Evolutionary conservation across 208 protist species (phyloP), one percentile per base, ranked within the genome.

Genomic region (Crithidia bombi): DNA sequence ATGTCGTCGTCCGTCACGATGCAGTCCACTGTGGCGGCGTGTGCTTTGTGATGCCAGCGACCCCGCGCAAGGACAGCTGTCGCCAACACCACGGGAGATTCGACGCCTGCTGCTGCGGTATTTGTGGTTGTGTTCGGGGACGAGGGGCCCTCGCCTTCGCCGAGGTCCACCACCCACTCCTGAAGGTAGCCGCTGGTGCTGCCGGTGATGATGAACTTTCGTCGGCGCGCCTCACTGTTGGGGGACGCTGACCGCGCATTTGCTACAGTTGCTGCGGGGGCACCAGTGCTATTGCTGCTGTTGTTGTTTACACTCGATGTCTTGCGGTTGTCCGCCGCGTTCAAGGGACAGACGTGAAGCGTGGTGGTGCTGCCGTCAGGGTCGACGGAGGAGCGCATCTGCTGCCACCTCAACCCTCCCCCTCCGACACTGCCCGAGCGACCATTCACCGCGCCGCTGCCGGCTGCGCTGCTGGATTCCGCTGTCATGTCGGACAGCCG

Each of bases 1-100:
- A 93, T 69, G 55, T 90, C 75, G 3, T 76, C 81, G 68, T 95
- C 87, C 47, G 78, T 81, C 25, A 81, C 63, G 41, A 95, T 23
- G 76, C 79, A 75, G 26, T 57, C 67, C 5, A 93, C 73, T 3
- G 74, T 76, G 14, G 83, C 77, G 26, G 56, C 25, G 80, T 93
- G 87, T 17, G 81, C 69, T 61, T 93, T 91, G 62, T 78, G 54
- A 25, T 81, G 77, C 83, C 87, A 91, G 14, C 78, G 77, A n/a
- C 72, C 63, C 12, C 52, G 43, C 32, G 85, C 35, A 3, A 32
- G 12, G 5, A 72, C 57, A n/a, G n/a, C n/a, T n/a, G n/a, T n/a
- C n/a, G n/a, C n/a, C n/a, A n/a, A n/a, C n/a, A n/a, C n/a, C n/a
- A n/a, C n/a, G n/a, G n/a, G n/a, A n/a, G n/a, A n/a, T n/a, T n/a